phyloP scores from a whole-genome alignment of 495 filamentous ascomycete genomes.

The Aspergillus sparsus region DNA sequence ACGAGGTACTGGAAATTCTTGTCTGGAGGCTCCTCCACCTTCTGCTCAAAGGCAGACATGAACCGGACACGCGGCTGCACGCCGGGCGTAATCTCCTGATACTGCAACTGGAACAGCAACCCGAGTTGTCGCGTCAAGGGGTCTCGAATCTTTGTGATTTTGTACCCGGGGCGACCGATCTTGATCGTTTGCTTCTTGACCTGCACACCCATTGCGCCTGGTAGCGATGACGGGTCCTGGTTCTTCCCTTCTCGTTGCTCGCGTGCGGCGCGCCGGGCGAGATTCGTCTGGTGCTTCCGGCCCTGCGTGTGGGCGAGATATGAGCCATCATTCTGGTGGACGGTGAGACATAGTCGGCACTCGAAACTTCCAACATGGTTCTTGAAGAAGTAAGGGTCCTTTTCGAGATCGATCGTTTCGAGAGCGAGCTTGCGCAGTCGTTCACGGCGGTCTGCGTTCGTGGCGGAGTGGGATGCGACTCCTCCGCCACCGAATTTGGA shows the following conservation, averaged over 20 bases:
- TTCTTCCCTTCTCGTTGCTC: constrained; percentile 87
- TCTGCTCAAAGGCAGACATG: constrained; percentile 97
- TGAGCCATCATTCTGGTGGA: constrained; percentile 99
- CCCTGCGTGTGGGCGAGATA: constrained; percentile 99
- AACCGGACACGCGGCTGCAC: constrained; percentile 83
- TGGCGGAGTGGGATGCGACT: constrained; percentile 87
- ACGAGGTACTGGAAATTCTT: constrained; percentile 92
- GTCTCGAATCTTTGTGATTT: constrained; percentile 94
- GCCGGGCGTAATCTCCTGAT: constrained; percentile 81
- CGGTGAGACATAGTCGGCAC: constrained; percentile 94
- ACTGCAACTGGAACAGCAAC: constrained; percentile 91
- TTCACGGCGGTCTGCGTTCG: constrained; percentile 95
- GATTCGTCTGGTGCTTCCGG: constrained; percentile 98
- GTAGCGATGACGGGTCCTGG: constrained; percentile 64
- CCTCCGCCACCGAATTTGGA: constrained; percentile 98
- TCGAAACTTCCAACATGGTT: constrained; percentile 99
- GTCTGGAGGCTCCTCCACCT: constrained; percentile 92
- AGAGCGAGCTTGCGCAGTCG: constrained; percentile 96
- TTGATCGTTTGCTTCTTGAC: constrained; percentile 90
- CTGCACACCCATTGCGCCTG: constrained; percentile 79
- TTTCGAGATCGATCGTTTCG: constrained; percentile 98
- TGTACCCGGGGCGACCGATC: constrained; percentile 96
- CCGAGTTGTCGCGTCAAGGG: constrained; percentile 88
- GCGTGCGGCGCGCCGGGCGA: constrained; percentile 90
- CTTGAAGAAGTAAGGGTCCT: constrained; percentile 99